These are phyloP conservation scores for Wickerhamiella sorbophila DNA, from an alignment of 805 yeast genomes.

Conservation along the genomic window DNA sequence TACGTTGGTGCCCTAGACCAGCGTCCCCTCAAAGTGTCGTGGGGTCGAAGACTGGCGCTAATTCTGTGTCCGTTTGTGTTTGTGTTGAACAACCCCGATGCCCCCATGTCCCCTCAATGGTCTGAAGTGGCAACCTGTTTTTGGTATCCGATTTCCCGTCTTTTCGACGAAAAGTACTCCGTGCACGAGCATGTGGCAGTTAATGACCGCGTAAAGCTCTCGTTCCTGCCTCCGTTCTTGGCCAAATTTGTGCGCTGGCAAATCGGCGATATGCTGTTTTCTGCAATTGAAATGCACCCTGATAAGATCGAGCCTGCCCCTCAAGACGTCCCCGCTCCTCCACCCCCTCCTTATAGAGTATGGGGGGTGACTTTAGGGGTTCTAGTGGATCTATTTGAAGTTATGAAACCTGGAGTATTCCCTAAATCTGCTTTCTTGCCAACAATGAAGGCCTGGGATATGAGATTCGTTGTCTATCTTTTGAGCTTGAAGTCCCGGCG, in stretches of 20 bases:
- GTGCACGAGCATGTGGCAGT: slow-evolving; percentile 15
- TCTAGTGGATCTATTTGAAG: slow-evolving; percentile 22
- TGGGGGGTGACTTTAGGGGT: slow-evolving; percentile 29
- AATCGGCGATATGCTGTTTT: slow-evolving; percentile 22
- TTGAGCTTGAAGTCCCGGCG: slow-evolving; percentile 5
- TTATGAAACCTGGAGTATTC: slow-evolving; percentile 15
- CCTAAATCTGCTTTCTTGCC: slow-evolving; percentile 13
- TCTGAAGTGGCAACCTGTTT: slow-evolving; percentile 27
- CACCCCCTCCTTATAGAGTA: slow-evolving; percentile 20
- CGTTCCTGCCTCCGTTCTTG: slow-evolving; percentile 9
- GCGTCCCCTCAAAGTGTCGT: slow-evolving; percentile 22
- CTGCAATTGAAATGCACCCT: slow-evolving; percentile 19
- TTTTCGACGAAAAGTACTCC: slow-evolving; percentile 13
- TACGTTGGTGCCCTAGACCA: slow-evolving; percentile 26
- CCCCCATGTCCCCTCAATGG: slow-evolving; percentile 19
- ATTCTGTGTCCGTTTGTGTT: slow-evolving; percentile 26
- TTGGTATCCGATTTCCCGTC: slow-evolving; percentile 24
- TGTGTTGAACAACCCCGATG: slow-evolving; percentile 15
- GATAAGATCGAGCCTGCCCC: slow-evolving; percentile 3
- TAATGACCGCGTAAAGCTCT: slow-evolving; percentile 15
- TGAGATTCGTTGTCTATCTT: slow-evolving; percentile 14
- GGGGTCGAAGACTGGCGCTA: slow-evolving; percentile 25
- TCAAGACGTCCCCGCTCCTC: slow-evolving; percentile 4
- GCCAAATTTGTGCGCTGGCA: slow-evolving; percentile 7
- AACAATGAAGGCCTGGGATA: slow-evolving; percentile 18